Percentiles rank a stretch among this genome's conserved stretches.
Conservation (phyloP, 352 stramenopile species). For the Synura sp. region DNA sequence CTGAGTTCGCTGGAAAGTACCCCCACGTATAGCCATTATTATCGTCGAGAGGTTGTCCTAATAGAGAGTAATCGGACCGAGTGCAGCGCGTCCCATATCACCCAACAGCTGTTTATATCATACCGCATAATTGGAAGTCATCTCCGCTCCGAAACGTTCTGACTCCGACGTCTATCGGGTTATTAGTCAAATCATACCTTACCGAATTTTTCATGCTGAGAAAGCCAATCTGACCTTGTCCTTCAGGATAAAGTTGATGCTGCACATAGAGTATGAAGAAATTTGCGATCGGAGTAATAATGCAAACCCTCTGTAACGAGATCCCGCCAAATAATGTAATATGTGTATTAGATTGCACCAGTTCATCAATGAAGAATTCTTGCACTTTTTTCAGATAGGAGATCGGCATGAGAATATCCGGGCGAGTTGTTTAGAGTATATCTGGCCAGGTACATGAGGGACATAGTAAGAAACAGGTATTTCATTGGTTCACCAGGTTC, state of each 20-base stretch:
- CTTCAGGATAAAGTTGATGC: neutral
- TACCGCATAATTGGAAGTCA: neutral
- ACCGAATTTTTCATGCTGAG: neutral
- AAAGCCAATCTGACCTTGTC: conserved; percentile 1
- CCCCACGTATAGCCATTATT: neutral
- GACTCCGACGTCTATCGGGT: neutral
- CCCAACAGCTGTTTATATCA: neutral
- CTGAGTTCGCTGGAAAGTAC: neutral
- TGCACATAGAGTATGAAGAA: too few relatives aligned
- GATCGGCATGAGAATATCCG: neutral
- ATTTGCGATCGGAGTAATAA: too few relatives aligned
- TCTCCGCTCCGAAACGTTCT: neutral
- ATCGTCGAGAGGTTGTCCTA: conserved; percentile 2
- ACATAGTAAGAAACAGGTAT: neutral
- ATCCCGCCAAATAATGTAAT: too few relatives aligned
- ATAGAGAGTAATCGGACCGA: neutral
- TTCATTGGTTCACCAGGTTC: neutral
- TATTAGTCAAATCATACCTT: neutral
- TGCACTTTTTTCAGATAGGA: too few relatives aligned
- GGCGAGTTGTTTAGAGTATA: neutral
- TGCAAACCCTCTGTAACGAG: too few relatives aligned
- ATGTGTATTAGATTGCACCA: too few relatives aligned
- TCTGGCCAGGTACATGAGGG: neutral
- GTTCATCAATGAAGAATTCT: too few relatives aligned
- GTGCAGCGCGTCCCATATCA: neutral